Evolutionary conservation across 768 basidiomycete genomes (phyloP).

Genomic region (Dentipellis sp.): DNA sequence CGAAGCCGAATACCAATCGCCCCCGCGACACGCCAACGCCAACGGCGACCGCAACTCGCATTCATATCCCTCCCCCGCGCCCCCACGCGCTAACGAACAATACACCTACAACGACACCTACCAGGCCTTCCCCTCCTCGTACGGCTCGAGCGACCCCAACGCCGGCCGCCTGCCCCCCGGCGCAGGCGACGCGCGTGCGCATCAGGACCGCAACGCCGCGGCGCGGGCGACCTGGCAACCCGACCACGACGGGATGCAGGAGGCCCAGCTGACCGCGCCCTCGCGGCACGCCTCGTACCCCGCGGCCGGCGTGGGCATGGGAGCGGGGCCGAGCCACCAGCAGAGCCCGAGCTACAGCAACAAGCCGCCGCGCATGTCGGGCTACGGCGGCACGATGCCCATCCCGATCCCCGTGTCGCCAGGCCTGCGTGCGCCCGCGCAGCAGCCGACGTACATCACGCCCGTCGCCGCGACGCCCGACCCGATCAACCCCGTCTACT

Average conservation of each 20-base stretch:
- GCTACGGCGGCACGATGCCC: constrained; percentile 12
- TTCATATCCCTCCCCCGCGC: neutral
- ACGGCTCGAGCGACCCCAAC: constrained; percentile 8
- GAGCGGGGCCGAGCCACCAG: neutral
- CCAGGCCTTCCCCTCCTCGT: constrained; percentile 6
- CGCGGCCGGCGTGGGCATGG: neutral
- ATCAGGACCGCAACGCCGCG: neutral
- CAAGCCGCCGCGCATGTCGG: neutral
- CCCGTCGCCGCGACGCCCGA: constrained; percentile 37
- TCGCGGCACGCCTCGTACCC: neutral
- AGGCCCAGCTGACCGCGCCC: neutral
- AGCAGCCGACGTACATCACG: constrained; percentile 71
- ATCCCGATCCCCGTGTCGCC: constrained; percentile 55
- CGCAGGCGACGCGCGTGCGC: neutral
- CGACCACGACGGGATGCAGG: neutral
- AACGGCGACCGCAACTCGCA: neutral
- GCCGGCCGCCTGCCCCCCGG: neutral
- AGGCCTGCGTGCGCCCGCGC: constrained; percentile 56
- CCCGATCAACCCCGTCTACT: constrained; percentile 53
- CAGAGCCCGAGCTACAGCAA: neutral
- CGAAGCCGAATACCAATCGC: neutral
- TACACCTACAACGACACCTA: neutral
- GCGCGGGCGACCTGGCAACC: neutral
- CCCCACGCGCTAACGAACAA: neutral
- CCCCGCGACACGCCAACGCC: neutral